Conservation (phyloP, 805 yeast species). For the Suhomyces prunicola region DNA sequence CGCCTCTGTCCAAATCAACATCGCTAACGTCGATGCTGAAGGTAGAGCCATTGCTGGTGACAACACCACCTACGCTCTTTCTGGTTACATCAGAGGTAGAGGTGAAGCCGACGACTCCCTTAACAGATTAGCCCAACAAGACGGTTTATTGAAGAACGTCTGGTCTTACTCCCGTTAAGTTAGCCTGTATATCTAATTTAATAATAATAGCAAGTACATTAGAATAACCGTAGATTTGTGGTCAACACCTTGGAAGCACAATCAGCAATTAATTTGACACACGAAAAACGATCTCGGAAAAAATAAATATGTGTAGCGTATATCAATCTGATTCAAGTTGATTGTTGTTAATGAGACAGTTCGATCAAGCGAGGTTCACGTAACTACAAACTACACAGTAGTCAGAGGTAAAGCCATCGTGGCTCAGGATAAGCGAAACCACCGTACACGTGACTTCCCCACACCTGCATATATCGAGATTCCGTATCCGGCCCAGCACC, state of each 20-base stretch:
- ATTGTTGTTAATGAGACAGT: too few species aligned
- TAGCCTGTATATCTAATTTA: slow-evolving; percentile 16
- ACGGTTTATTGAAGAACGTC: slow-evolving; percentile 96
- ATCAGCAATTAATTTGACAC: too few species aligned
- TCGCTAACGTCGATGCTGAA: slow-evolving; percentile 95
- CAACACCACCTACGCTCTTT: slow-evolving; percentile 91
- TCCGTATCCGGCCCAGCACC: not conserved
- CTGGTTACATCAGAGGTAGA: slow-evolving; percentile 96
- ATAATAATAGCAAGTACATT: slow-evolving; percentile 15
- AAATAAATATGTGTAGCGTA: too few species aligned
- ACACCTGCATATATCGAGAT: not conserved
- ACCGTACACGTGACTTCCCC: not conserved
- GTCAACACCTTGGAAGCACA: too few species aligned
- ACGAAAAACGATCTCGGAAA: too few species aligned
- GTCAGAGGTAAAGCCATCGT: too few species aligned
- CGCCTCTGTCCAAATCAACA: slow-evolving; percentile 98
- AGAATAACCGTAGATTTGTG: slow-evolving; percentile 1
- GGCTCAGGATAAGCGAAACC: too few species aligned
- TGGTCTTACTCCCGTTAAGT: slow-evolving; percentile 90
- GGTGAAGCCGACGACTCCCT: slow-evolving; percentile 99
- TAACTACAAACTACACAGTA: too few species aligned
- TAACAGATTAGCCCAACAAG: slow-evolving; percentile 98
- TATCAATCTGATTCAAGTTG: too few species aligned
- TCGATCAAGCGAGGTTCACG: too few species aligned
- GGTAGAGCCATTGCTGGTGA: slow-evolving; percentile 93